These are phyloP conservation scores for Mentha longifolia DNA, from an alignment of 257 asterid genomes.

Conservation along the genomic window DNA sequence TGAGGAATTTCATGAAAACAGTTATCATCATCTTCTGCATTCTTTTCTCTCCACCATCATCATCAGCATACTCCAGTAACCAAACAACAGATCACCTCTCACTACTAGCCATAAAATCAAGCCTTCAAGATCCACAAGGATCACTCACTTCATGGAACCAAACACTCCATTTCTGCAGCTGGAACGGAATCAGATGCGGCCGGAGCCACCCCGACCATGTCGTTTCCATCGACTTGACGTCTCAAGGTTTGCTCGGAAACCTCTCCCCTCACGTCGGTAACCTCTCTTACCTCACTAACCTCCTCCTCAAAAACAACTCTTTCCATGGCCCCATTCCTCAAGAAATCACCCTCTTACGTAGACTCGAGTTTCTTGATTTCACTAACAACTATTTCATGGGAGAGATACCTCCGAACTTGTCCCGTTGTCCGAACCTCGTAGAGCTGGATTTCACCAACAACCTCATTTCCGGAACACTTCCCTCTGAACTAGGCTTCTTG, in stretches of 20 bases:
- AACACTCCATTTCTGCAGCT: conserved; percentile 21
- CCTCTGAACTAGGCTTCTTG: background rate
- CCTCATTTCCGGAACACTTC: background rate
- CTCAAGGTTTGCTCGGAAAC: conserved; percentile 8
- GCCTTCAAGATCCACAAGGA: conserved; percentile 1
- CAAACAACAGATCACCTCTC: background rate
- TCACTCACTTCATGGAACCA: conserved; percentile 17
- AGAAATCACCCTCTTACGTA: background rate
- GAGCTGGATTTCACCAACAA: background rate
- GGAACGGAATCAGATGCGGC: conserved; percentile 7
- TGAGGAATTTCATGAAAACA: too few species aligned
- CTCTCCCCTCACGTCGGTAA: conserved; percentile 22
- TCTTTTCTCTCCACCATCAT: background rate
- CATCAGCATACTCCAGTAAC: background rate
- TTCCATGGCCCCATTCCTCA: conserved; percentile 14
- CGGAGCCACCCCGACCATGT: background rate
- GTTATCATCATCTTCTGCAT: background rate
- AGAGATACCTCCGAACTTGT: background rate
- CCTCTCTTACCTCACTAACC: background rate
- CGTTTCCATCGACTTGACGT: background rate
- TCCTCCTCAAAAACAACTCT: background rate
- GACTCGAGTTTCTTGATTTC: background rate
- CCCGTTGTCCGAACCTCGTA: background rate
- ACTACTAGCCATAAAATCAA: conserved; percentile 8
- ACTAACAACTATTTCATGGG: background rate